These are phyloP conservation scores for Penicillium nucicola DNA, from an alignment of 495 filamentous ascomycete genomes.

Conservation along the genomic window DNA sequence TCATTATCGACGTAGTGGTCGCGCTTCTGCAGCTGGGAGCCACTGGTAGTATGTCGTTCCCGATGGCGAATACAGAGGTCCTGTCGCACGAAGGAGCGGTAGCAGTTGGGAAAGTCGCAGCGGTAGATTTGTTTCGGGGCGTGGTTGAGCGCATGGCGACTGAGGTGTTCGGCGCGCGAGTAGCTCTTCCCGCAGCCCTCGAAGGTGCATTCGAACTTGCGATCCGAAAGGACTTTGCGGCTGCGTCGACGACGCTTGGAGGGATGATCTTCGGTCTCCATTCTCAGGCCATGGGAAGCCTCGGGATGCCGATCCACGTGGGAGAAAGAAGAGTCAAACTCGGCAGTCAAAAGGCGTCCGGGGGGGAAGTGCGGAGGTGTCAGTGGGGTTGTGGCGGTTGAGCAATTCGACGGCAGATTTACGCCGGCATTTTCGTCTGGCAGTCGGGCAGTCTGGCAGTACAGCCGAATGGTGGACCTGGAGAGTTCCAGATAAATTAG, in stretches of 20 bases:
- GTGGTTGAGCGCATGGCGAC: conserved; percentile 93
- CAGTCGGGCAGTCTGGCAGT: no score
- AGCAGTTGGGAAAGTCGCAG: conserved; percentile 91
- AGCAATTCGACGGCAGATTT: background rate
- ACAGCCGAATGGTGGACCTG: no score
- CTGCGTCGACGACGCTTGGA: conserved; percentile 29
- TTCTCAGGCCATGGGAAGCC: conserved; percentile 21
- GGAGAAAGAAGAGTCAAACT: background rate
- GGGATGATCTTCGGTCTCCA: conserved; percentile 24
- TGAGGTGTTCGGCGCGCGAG: conserved; percentile 93
- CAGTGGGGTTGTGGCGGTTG: conserved; percentile 5
- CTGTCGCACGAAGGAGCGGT: conserved; percentile 87
- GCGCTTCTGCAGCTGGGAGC: conserved; percentile 89
- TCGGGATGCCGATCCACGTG: conserved; percentile 1
- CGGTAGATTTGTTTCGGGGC: conserved; percentile 90
- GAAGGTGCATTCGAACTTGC: conserved; percentile 90
- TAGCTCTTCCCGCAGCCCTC: conserved; percentile 94
- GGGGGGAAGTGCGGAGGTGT: conserved; percentile 15
- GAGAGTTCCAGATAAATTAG: no score
- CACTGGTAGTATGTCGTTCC: conserved; percentile 93
- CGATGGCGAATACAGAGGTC: conserved; percentile 92
- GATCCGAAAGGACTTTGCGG: conserved; percentile 78
- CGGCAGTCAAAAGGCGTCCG: conserved; percentile 1
- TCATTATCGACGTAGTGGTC: conserved; percentile 49
- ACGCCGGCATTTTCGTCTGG: no score